A percentile compares a stretch with the other conserved stretches of the same genome.
Conservation (phyloP, 139 green algal genomes). For the Chloropicon primus region DNA sequence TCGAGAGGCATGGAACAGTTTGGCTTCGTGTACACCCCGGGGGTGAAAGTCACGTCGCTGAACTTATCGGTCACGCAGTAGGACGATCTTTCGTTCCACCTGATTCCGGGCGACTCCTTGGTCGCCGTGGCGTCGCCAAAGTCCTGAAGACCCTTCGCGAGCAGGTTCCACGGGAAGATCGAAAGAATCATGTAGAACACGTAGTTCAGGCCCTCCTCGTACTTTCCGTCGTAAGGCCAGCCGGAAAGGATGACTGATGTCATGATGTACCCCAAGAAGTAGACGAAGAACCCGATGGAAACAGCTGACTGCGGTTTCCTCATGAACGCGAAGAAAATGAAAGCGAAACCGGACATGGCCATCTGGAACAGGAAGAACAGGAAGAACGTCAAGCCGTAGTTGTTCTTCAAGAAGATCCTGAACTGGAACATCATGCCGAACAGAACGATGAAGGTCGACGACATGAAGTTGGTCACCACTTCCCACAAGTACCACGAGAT, state of each 20-base stretch:
- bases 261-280: slow-evolving; percentile 71
- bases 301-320: slow-evolving; percentile 23
- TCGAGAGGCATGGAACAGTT: slow-evolving; percentile 51
- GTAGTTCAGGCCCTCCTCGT: slow-evolving; percentile 19
- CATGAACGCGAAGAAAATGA: slow-evolving; percentile 60
- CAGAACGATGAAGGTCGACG: slow-evolving; percentile 45
- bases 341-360: slow-evolving; percentile 34
- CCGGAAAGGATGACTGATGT: slow-evolving; percentile 38
- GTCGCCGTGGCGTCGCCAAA: slow-evolving; percentile 35
- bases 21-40: slow-evolving; percentile 37
- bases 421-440: slow-evolving; percentile 82
- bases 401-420: slow-evolving; percentile 77
- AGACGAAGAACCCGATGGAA: slow-evolving; percentile 79
- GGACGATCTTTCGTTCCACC: slow-evolving; percentile 26
- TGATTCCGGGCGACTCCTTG: slow-evolving; percentile 17
- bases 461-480: slow-evolving; percentile 18
- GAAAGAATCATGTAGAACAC: slow-evolving; percentile 50
- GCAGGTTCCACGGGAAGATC: slow-evolving; percentile 59
- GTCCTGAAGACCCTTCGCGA: slow-evolving; percentile 68
- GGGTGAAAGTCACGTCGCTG: neutral
- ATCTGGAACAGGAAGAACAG: slow-evolving; percentile 79
- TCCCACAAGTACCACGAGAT: slow-evolving; percentile 48
- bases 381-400: slow-evolving; percentile 64
- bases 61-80: slow-evolving; percentile 37
- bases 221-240: slow-evolving; percentile 45